Conservation (phyloP, 352 stramenopile genomes). For the Phytopythium litorale region DNA sequence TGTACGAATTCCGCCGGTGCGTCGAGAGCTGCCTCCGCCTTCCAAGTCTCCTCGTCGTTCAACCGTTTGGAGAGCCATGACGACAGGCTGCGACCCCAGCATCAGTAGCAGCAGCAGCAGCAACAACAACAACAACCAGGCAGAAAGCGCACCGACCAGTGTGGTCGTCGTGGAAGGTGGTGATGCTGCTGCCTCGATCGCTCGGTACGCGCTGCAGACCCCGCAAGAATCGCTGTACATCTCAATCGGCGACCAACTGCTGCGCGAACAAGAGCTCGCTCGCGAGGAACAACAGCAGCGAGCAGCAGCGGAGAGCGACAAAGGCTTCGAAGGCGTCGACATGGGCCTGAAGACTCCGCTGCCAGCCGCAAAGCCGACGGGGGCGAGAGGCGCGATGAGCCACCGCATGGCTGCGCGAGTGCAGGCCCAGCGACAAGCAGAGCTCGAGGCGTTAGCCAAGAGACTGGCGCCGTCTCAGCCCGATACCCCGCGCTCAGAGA, state of each 20-base stretch:
- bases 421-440: conserved; percentile 34
- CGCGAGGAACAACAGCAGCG: conserved; percentile 11
- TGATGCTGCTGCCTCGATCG: background rate
- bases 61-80: background rate
- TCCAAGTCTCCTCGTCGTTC: background rate
- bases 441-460: conserved; percentile 27
- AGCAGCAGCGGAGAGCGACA: conserved; percentile 6
- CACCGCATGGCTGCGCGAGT: conserved; percentile 35
- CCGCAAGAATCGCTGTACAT: conserved; percentile 51
- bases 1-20: conserved; percentile 2
- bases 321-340: background rate
- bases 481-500: background rate
- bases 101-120: no score
- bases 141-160: background rate
- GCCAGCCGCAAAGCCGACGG: background rate
- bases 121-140: background rate
- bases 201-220: conserved; percentile 26
- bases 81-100: background rate
- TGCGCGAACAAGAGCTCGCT: conserved; percentile 5
- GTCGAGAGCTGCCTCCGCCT: background rate
- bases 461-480: background rate
- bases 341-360: background rate
- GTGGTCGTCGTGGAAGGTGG: background rate
- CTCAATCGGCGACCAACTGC: conserved; percentile 15
- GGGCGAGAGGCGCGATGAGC: background rate